These are phyloP conservation scores for Mycena capillaripes DNA, from an alignment of 768 basidiomycete genomes.

Conservation along the genomic window DNA sequence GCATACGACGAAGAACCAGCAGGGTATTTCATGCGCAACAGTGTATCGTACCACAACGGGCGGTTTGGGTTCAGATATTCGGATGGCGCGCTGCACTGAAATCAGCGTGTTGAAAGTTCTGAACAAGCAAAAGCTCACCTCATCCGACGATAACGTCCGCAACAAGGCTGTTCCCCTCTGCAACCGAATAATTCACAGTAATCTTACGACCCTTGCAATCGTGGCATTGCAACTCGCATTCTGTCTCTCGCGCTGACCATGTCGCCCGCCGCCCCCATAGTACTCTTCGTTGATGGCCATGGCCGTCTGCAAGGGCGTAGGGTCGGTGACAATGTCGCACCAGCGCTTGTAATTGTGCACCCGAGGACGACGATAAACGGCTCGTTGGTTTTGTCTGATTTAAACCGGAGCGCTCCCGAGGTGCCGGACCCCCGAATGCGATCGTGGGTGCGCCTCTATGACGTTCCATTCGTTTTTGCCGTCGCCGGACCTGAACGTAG, in stretches of 20 bases:
- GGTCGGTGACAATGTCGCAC: conserved; percentile 16
- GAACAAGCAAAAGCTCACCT: conserved; percentile 12
- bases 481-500: conserved; percentile 5
- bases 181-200: conserved; percentile 19
- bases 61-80: conserved; percentile 9
- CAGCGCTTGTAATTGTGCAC: conserved; percentile 23
- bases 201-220: conserved; percentile 8
- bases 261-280: conserved; percentile 16
- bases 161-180: conserved; percentile 14
- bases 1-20: conserved; percentile 15
- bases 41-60: conserved; percentile 14
- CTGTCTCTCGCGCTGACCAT: conserved; percentile 13
- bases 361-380: conserved; percentile 12
- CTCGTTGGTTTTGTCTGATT: conserved; percentile 19
- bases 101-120: conserved; percentile 14
- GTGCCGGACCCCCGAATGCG: conserved; percentile 10
- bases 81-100: conserved; percentile 13
- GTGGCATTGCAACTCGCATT: conserved; percentile 10
- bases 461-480: conserved; percentile 15
- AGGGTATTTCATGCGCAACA: conserved; percentile 8
- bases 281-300: conserved; percentile 19
- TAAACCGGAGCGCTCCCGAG: conserved; percentile 20
- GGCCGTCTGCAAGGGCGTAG: conserved; percentile 16
- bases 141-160: conserved; percentile 17
- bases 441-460: conserved; percentile 17